Conservation (phyloP, 352 stramenopile species). For the Halophytophthora batemanensis region DNA sequence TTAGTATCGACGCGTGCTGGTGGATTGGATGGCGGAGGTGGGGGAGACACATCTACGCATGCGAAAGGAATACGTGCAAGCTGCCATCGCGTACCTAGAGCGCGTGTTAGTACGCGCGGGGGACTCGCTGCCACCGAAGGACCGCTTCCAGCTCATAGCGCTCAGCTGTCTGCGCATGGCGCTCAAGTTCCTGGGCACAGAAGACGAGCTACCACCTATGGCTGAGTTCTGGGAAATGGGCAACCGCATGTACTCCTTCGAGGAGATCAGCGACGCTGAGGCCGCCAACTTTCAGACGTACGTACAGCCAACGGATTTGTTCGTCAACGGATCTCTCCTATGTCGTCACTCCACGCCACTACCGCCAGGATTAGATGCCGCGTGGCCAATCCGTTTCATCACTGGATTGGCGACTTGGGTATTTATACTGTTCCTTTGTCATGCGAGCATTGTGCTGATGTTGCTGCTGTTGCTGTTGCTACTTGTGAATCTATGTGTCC, state of each 20-base stretch:
- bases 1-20: constrained; percentile 70
- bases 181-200: constrained; percentile 74
- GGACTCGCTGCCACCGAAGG: constrained; percentile 50
- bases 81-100: constrained; percentile 80
- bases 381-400: not conserved
- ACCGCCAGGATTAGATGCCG: constrained; percentile 12
- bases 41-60: constrained; percentile 79
- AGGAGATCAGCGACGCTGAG: constrained; percentile 81
- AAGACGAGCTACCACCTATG: constrained; percentile 79
- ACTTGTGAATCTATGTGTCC: too few relatives aligned
- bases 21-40: constrained; percentile 86
- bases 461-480: too few relatives aligned
- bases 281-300: constrained; percentile 44
- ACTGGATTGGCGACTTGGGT: not conserved
- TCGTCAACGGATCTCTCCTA: constrained; percentile 5
- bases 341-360: not conserved
- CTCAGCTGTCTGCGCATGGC: constrained; percentile 79
- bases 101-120: constrained; percentile 46
- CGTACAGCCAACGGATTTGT: constrained; percentile 11
- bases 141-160: constrained; percentile 79
- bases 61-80: constrained; percentile 78
- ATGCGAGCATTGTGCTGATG: too few relatives aligned
- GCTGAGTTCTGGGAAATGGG: constrained; percentile 86
- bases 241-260: constrained; percentile 80
- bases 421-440: too few relatives aligned